phyloP scores from a whole-genome alignment of 495 filamentous ascomycete species.

The Margaritispora aquatica region DNA sequence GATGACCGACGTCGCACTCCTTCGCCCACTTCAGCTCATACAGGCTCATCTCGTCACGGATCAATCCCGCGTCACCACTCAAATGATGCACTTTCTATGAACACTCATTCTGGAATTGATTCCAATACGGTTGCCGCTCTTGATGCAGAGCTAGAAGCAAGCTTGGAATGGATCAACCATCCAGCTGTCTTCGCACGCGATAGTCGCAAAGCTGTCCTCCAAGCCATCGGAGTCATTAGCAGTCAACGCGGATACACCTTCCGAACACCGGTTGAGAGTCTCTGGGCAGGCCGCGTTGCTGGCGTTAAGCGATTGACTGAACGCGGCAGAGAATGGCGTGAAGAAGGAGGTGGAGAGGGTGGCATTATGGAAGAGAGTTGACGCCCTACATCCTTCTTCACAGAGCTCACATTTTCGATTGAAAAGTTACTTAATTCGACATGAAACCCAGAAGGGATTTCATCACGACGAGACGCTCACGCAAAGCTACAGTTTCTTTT shows the following conservation, averaged over 20 bases:
- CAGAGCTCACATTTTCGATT: neutral
- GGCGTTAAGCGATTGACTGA: conserved; percentile 76
- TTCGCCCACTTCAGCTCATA: conserved; percentile 39
- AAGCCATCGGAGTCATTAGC: conserved; percentile 93
- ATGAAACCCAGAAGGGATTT: neutral
- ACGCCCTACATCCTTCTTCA: conserved; percentile 4
- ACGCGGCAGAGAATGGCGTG: conserved; percentile 77
- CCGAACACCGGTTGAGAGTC: conserved; percentile 74
- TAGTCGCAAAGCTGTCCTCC: conserved; percentile 89
- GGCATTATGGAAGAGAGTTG: conserved; percentile 73
- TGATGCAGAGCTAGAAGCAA: conserved; percentile 82
- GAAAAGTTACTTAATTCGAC: neutral
- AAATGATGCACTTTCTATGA: conserved; percentile 35
- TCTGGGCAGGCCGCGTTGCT: conserved; percentile 75
- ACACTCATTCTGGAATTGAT: conserved; percentile 58
- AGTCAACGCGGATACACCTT: conserved; percentile 93
- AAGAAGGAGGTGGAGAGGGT: conserved; percentile 67
- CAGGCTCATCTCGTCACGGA: conserved; percentile 30
- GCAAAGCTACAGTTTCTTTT: neutral
- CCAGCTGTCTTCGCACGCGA: conserved; percentile 95
- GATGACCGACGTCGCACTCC: conserved; percentile 35
- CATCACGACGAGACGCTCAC: neutral
- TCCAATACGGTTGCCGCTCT: conserved; percentile 72
- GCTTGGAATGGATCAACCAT: conserved; percentile 99
- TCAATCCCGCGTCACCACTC: conserved; percentile 19